Conservation (phyloP, 495 filamentous ascomycete species). For the Neurospora sp. region DNA sequence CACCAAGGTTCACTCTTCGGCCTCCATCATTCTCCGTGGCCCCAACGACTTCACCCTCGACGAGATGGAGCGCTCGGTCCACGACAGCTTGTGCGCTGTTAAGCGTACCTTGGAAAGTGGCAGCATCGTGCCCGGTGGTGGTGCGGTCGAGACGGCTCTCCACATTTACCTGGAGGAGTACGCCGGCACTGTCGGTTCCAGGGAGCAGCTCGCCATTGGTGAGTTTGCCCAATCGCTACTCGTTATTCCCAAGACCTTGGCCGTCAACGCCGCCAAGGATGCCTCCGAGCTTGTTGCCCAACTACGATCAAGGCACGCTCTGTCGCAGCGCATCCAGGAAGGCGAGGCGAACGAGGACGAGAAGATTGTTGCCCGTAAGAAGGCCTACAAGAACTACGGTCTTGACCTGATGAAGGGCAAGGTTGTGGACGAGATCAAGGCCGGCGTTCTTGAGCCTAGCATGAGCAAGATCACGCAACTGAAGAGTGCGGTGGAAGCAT, state of each 20-base stretch:
- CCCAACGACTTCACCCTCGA: conserved; percentile 95
- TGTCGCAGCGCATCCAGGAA: conserved; percentile 81
- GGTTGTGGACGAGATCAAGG: conserved; percentile 88
- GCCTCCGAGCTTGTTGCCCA: conserved; percentile 89
- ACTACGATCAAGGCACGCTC: conserved; percentile 86
- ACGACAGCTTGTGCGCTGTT: conserved; percentile 92
- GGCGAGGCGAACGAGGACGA: conserved; percentile 75
- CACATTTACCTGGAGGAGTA: conserved; percentile 99
- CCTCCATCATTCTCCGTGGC: conserved; percentile 93
- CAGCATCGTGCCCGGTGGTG: conserved; percentile 91
- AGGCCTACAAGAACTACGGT: conserved; percentile 97
- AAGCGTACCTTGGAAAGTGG: conserved; percentile 97
- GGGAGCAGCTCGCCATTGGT: conserved; percentile 95
- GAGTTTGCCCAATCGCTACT: conserved; percentile 94
- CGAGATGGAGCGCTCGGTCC: conserved; percentile 98
- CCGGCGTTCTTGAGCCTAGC: conserved; percentile 89
- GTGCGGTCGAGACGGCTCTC: conserved; percentile 95
- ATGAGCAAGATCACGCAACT: conserved; percentile 98
- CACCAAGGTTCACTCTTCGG: conserved; percentile 84
- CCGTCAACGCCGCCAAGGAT: conserved; percentile 95
- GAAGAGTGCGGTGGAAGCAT: conserved; percentile 97
- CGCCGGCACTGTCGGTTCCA: conserved; percentile 93
- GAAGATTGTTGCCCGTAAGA: conserved; percentile 80
- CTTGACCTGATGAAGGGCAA: conserved; percentile 83
- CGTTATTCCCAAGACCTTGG: conserved; percentile 90